phyloP scores from a whole-genome alignment of 345 rosid genomes.

The thale cress (Arabidopsis thaliana) region TAIR10.1 NC_003071.7:7368001-7368500 shows the following conservation, averaged over 20 bases:
- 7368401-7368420: constrained; percentile 64
- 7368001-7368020: constrained; percentile 76
- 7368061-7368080: constrained; percentile 72
- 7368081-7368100: constrained; percentile 46
- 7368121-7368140: not conserved
- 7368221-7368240: constrained; percentile 93
- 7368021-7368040: constrained; percentile 74
- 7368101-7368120: not conserved
- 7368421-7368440: constrained; percentile 94
- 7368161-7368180: constrained; percentile 56
- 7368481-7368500: not conserved
- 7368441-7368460: constrained; percentile 94
- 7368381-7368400: not conserved
- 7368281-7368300: constrained; percentile 92
- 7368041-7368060: constrained; percentile 64
- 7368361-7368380: not conserved
- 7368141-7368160: constrained; percentile 48
- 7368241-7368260: constrained; percentile 93
- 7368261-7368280: constrained; percentile 89
- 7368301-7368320: constrained; percentile 88
- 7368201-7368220: not conserved
- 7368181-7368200: not conserved
- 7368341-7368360: constrained; percentile 5
- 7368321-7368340: constrained; percentile 55
- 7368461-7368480: constrained; percentile 58